Conservation (phyloP, 306 rosid genomes). For the Quercus rubra region DNA sequence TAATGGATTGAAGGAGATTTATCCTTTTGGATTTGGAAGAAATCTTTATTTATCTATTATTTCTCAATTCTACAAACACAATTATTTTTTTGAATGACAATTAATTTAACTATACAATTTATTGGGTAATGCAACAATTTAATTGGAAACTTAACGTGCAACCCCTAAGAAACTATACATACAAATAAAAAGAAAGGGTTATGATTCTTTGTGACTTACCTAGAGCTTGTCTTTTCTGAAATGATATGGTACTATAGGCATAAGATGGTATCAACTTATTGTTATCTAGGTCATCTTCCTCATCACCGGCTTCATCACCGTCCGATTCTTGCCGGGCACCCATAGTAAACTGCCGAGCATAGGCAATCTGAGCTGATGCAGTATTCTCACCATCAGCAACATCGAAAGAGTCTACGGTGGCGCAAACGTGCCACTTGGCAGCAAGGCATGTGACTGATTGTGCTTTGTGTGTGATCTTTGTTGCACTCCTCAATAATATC, state of each 20-base stretch:
- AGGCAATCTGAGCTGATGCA: slow-evolving; percentile 21
- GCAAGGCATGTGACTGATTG: slow-evolving; percentile 85
- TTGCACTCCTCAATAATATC: slow-evolving; percentile 73
- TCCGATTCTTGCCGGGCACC: slow-evolving; percentile 44
- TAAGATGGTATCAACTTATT: slow-evolving; percentile 63
- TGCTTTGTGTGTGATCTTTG: slow-evolving; percentile 93
- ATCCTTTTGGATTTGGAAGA: too few species aligned
- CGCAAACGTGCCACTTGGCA: slow-evolving; percentile 97
- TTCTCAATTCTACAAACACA: too few species aligned
- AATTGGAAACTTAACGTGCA: too few species aligned
- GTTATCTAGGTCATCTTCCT: slow-evolving; percentile 75
- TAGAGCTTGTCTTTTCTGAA: slow-evolving; percentile 88
- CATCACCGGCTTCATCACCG: slow-evolving; percentile 45
- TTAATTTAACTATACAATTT: too few species aligned
- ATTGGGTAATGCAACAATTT: too few species aligned
- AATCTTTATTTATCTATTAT: too few species aligned
- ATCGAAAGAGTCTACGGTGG: slow-evolving; percentile 84
- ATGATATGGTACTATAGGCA: slow-evolving; percentile 78
- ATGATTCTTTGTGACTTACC: slow-evolving; percentile 37
- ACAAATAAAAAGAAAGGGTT: neutral
- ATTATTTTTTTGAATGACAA: too few species aligned
- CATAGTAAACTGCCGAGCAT: slow-evolving; percentile 24
- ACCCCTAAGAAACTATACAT: too few species aligned
- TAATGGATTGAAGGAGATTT: too few species aligned
- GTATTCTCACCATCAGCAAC: slow-evolving; percentile 31